Evolutionary conservation across 2,329 filamentous ascomycete species (phyloP).

Genomic region (Aquanectria penicillioides): DNA sequence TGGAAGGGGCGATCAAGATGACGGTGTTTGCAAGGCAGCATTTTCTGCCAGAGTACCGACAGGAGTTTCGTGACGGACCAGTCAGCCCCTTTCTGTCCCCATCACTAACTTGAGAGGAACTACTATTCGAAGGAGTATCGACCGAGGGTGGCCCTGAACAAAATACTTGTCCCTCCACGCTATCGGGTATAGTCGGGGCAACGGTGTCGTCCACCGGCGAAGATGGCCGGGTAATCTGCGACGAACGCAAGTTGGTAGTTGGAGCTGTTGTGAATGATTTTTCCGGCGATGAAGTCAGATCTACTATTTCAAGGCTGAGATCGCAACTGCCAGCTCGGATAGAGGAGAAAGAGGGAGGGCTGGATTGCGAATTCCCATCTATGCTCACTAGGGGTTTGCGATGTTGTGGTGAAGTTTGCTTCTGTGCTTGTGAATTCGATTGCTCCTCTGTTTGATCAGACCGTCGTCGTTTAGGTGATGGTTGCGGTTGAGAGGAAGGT

Average conservation of each 20-base stretch:
- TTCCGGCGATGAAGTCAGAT: slow-evolving; percentile 28
- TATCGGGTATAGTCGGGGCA: slow-evolving; percentile 2
- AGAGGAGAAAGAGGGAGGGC: neutral
- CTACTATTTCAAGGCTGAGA: slow-evolving; percentile 13
- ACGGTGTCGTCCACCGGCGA: slow-evolving; percentile 1
- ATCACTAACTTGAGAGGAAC: too few species aligned
- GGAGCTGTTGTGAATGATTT: slow-evolving; percentile 14
- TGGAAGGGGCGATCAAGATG: slow-evolving; percentile 55
- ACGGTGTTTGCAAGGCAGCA: slow-evolving; percentile 52
- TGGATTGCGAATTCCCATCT: slow-evolving; percentile 36
- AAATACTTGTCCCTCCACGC: neutral
- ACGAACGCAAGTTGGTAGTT: slow-evolving; percentile 1
- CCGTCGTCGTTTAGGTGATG: slow-evolving; percentile 34
- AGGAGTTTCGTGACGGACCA: slow-evolving; percentile 31
- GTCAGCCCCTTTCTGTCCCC: too few species aligned
- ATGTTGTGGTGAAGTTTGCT: slow-evolving; percentile 9
- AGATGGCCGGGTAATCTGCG: neutral
- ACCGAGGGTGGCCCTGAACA: neutral
- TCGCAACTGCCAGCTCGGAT: neutral
- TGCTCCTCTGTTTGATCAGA: neutral
- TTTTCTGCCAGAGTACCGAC: slow-evolving; percentile 43
- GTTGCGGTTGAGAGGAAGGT: neutral
- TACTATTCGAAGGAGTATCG: too few species aligned
- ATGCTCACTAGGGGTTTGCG: slow-evolving; percentile 38
- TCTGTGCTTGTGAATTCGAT: neutral